Base-by-base conservation (phyloP, 257 asterid species). In the Rhazya stricta region DNA sequence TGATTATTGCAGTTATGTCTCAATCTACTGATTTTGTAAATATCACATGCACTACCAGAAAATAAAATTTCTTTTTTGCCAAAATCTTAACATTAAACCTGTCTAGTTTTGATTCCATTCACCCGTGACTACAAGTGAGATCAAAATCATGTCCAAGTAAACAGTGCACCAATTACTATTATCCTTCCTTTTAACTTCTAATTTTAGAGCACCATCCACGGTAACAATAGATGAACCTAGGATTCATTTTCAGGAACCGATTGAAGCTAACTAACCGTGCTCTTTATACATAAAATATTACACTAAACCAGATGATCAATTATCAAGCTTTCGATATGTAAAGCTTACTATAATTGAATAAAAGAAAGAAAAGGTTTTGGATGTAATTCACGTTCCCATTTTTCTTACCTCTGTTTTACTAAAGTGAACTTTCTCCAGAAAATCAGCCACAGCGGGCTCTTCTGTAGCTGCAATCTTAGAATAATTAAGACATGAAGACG, bases 381-480 rank as follows among this genome's bases (percentile, higher is more conserved):
- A 60, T 23, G 19, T 23, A 36, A 69, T 67, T 21, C 5, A 50
- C 18, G 68, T 16, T 39, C 72, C 21, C 27, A 78, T 73, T 56
- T 30, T 60, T 88, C 96, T 72, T 66, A 73, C 78, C 89, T 85
- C 83, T 4, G 88, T 61, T 73, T 81, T 86, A 65, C 15, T 42
- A 50, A 82, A 46, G 69, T 76, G 75, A 45, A 51, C 37, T 43
- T 78, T 80, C 67, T 70, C 78, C 23, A 48, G 13, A 41, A 79
- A 73, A 81, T 80, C 74, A 62, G 30, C 78, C 41, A 29, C 78
- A 78, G 70, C 57, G 16, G 90, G 86, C 81, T 79, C 91, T 62
- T 71, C 89, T 42, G 81, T 80, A 46, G 90, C 81, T 15, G 96
- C 91, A 58, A 88, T 91, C 73, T 79, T 85, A 2, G 89, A 88